These are phyloP conservation scores for Paraglomus occultum DNA, from an alignment of 192 early-diverging fungal species.

Conservation along the genomic window DNA sequence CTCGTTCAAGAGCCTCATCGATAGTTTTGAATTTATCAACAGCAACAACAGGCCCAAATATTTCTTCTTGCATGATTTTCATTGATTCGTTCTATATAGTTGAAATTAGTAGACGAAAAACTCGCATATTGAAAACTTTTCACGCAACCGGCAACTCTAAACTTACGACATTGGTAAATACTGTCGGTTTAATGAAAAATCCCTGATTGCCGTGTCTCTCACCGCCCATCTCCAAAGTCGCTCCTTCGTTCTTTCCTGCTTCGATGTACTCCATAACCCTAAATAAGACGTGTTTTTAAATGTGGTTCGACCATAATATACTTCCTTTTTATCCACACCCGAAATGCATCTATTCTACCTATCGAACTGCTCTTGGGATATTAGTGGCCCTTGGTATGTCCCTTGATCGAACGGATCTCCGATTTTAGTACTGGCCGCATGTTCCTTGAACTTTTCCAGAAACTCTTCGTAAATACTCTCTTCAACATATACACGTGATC, in stretches of 20 bases:
- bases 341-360: constrained; percentile 3
- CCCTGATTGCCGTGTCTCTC: constrained; percentile 62
- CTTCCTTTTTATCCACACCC: background rate
- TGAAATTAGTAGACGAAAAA: too few species aligned
- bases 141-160: background rate
- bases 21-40: constrained; percentile 71
- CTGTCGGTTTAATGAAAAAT: constrained; percentile 77
- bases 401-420: constrained; percentile 65
- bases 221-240: constrained; percentile 55
- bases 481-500: constrained; percentile 77
- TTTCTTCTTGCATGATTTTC: constrained; percentile 69
- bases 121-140: too few species aligned
- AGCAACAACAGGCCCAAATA: constrained; percentile 82
- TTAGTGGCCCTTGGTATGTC: constrained; percentile 70
- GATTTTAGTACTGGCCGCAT: constrained; percentile 50
- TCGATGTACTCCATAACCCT: constrained; percentile 62
- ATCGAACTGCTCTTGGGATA: constrained; percentile 64
- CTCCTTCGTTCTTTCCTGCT: constrained; percentile 58
- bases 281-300: background rate
- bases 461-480: constrained; percentile 66
- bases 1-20: constrained; percentile 69
- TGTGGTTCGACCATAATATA: background rate
- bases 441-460: constrained; percentile 56
- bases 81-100: constrained; percentile 41
- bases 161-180: constrained; percentile 59